Evolutionary conservation across 1,139 yeast species (phyloP), one percentile per base, ranked within the genome.

Genomic region (Kodamaea derodonti): DNA sequence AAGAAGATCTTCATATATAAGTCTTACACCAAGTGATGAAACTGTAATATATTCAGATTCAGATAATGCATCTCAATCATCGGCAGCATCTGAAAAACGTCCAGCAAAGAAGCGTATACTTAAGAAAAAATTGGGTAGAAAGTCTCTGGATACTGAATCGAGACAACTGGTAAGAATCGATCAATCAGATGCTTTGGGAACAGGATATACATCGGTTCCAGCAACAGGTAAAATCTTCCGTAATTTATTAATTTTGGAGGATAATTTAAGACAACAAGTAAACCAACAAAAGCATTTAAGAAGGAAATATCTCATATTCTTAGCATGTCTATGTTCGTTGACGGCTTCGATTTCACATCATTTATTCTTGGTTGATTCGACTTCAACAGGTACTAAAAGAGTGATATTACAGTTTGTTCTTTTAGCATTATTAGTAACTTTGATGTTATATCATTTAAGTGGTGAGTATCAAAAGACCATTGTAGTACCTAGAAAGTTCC

Each of bases 401-500:
- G 71, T 80, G 20, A 51, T 71, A 1, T 60, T 80, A 31, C 83
- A 83, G 48, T 76, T 90, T 33, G 58, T 78, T 11, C 69, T 85
- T 18, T 63, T 85, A 17, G 84, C 90, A 29, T 75, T 84, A 16
- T 47, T 74, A 12, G 78, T 88, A 25, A 84, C 96, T 0, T 62
- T 88, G 35, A 71, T 80, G 30, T 65, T 92, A 29, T 92, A 87
- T 58, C 88, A 84, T 50, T 62, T 92, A 25, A 84, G 95, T 18
- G 98, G 97, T 2, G 94, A 88, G 58, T 90, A 90, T 56, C 78
- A 76, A 40, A 77, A 92, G 42, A 86, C 96, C 0, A 84, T 92
- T 40, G 84, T 85, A 8, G 66, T 81, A 30, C 95, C 97, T 2
- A 72, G 95, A 38, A 74, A 76, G 50, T 90, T 88, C 54, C 64